Evolutionary conservation across 805 yeast genomes (phyloP).

Genomic region (Candida broadrunensis): DNA sequence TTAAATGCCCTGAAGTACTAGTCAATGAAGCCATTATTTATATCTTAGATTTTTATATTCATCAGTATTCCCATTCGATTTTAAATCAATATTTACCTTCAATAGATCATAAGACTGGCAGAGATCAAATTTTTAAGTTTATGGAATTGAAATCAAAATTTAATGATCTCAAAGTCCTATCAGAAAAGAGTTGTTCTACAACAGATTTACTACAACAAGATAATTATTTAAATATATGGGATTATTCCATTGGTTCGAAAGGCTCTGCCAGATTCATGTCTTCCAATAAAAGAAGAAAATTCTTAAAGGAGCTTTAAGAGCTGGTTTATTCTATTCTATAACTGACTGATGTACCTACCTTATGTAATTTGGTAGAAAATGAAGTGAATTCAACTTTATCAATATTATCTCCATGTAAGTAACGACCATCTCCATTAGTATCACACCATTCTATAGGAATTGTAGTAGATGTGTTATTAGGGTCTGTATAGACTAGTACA

Average conservation of each 20-base stretch:
- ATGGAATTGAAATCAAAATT: constrained; percentile 43
- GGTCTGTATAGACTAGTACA: constrained; percentile 79
- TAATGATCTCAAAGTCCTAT: constrained; percentile 35
- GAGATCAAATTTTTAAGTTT: constrained; percentile 45
- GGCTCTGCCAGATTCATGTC: constrained; percentile 53
- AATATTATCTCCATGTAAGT: constrained; percentile 46
- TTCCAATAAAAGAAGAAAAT: constrained; percentile 46
- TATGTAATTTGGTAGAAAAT: constrained; percentile 65
- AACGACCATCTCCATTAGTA: constrained; percentile 53
- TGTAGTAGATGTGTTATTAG: constrained; percentile 42
- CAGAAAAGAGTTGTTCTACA: constrained; percentile 23
- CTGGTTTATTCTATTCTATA: constrained; percentile 36
- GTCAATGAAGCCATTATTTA: constrained; percentile 54
- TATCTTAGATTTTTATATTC: constrained; percentile 58
- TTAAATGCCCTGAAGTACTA: constrained; percentile 40
- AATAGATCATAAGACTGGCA: constrained; percentile 32
- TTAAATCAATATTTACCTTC: constrained; percentile 43
- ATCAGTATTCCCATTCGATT: constrained; percentile 50
- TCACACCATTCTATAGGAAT: constrained; percentile 87
- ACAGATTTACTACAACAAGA: constrained; percentile 36
- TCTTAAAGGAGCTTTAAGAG: constrained; percentile 33
- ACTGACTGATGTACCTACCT: constrained; percentile 70
- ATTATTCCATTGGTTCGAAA: constrained; percentile 32
- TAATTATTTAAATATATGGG: constrained; percentile 46
- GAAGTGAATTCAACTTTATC: constrained; percentile 70